Evolutionary conservation across 2,329 filamentous ascomycete genomes (phyloP).

Genomic region (Hypoxylon sp.): DNA sequence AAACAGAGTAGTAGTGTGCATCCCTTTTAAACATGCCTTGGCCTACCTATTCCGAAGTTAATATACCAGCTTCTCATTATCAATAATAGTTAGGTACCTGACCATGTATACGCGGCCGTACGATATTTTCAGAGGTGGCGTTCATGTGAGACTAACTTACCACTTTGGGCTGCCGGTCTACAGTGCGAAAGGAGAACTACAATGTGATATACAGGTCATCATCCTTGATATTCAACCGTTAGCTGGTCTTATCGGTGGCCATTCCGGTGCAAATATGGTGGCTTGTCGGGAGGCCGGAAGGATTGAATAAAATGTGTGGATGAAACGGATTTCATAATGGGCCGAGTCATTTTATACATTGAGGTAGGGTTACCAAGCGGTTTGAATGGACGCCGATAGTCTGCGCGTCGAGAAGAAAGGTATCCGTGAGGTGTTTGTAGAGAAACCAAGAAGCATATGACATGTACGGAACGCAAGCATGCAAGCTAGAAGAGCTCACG

Average conservation of each 20-base stretch:
- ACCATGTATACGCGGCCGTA: not conserved
- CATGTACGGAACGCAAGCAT: not conserved
- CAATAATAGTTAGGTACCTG: not conserved
- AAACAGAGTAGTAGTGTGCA: not conserved
- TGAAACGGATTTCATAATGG: not conserved
- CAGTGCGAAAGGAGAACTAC: not conserved
- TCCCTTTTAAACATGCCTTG: not conserved
- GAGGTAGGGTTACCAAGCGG: conserved; percentile 12
- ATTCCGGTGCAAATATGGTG: not conserved
- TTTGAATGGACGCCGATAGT: conserved; percentile 26
- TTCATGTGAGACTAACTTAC: not conserved
- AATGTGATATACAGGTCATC: not conserved
- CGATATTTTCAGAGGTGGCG: not conserved
- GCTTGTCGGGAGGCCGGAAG: not conserved
- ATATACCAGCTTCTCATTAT: not conserved
- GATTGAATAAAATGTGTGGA: not conserved
- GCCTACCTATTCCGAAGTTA: not conserved
- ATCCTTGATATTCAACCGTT: not conserved
- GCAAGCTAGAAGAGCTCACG: not conserved
- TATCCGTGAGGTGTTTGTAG: not conserved
- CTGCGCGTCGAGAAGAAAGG: conserved; percentile 3
- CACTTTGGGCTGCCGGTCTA: not conserved
- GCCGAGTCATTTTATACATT: not conserved
- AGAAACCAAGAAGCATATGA: not conserved
- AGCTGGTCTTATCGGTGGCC: not conserved